Base-by-base conservation (phyloP, 768 basidiomycete species). In the Amanita fuliginea region DNA sequence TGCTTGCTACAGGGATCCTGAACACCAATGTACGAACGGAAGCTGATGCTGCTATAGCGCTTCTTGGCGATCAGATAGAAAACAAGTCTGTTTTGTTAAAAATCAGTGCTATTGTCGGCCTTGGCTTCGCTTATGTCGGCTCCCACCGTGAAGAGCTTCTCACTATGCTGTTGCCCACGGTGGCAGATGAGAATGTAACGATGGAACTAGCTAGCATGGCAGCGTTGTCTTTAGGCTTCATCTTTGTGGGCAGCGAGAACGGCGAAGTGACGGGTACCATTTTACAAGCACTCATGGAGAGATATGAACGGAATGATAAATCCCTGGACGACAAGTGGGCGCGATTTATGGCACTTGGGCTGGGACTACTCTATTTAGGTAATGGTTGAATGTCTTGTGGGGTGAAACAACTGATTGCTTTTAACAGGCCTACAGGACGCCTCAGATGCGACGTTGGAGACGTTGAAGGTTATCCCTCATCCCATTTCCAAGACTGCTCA, bases 61-160 rank as follows among this genome's bases (percentile, higher is more conserved):
- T 99, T 35, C 78, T 99, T 2, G 81, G 81, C 11, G 95, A 97
- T 13, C 86, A 95, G 65, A 81, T 90, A 21, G 84, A 89, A 56
- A 90, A 90, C 69, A 84, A 86, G 55, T 87, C 88, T 13, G 75
- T 86, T 0, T 75, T 86, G 13, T 71, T 98, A 32, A 88, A 86
- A 64, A 87, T 86, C 1, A 83, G 83, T 46, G 86, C 96, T 1
- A 91, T 97, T 54, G 83, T 88, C 60, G 96, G 93, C 44, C 79
- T 98, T 16, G 96, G 88, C 16, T 75, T 99, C 45, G 95, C 96
- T 2, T 97, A 98, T 56, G 86, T 83, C 6, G 95, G 95, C n/a
- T 84, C 92, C 2, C 86, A 91, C 48, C 81, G 94, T 14, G 82
- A 88, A 61, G 95, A 97, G 56, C 65, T 98, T 16, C 69, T 88